Evolutionary conservation across 495 filamentous ascomycete species (phyloP).

Genomic region (Lentithecium fluviatile): DNA sequence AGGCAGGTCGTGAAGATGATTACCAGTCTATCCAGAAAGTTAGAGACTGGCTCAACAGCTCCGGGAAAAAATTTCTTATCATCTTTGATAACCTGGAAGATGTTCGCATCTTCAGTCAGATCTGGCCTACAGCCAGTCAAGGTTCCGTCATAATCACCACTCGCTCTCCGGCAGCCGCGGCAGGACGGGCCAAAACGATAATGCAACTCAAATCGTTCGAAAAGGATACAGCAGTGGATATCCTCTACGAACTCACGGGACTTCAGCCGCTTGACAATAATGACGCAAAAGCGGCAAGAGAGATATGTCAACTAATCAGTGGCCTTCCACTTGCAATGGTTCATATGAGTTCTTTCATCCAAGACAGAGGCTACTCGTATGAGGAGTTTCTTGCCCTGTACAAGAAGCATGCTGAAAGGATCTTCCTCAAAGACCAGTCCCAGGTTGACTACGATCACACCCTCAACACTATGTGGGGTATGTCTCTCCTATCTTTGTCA

Average conservation of each 20-base stretch:
- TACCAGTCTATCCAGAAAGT: neutral
- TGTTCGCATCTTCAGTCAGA: conserved; percentile 2
- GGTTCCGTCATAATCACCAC: conserved; percentile 6
- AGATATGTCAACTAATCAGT: conserved; percentile 6
- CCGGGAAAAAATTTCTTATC: neutral
- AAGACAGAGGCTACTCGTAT: conserved; percentile 1
- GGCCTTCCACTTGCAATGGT: conserved; percentile 11
- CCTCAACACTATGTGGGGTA: neutral
- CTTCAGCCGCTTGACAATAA: conserved; percentile 1
- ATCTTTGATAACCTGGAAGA: neutral
- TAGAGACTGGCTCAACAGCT: neutral
- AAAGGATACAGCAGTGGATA: conserved; percentile 2
- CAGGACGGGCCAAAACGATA: neutral
- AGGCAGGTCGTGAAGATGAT: neutral
- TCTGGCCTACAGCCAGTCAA: conserved; percentile 3
- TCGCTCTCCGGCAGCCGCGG: conserved; percentile 2
- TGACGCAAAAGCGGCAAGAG: conserved; percentile 4
- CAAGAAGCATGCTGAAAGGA: conserved; percentile 2
- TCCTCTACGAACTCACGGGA: neutral
- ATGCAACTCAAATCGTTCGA: conserved; percentile 5
- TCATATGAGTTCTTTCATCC: conserved; percentile 10
- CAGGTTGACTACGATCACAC: conserved; percentile 5
- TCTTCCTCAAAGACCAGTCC: neutral
- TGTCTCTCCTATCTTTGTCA: conserved; percentile 1
- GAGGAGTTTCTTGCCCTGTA: neutral